Evolutionary conservation across 306 rosid species (phyloP), one percentile per base, ranked within the genome.

Genomic region (Morella rubra): DNA sequence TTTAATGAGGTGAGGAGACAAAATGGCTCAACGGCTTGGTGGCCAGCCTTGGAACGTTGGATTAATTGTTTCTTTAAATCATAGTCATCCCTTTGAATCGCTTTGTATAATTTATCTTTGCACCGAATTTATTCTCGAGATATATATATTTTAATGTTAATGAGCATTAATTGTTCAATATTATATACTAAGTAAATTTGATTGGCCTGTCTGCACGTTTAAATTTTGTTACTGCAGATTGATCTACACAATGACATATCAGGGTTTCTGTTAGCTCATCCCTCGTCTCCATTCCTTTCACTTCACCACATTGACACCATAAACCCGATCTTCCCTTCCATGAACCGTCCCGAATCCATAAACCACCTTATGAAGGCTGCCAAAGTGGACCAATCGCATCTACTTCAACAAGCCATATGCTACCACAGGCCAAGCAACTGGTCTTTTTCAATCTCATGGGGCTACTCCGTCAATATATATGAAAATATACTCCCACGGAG

Each of bases 401-500:
- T 86, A 0, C 82, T 89, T 1, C 92, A 89, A 7, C 92, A 89
- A 52, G 84, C 89, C 18, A 86, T 84, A 0, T 89, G 92, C 72
- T 78, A 89, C 74, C 83, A 86, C 69, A 78, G 75, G 12, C 78
- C 84, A 8, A 84, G 40, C 71, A 82, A 78, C 6, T 89, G 92
- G 92, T 75, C 83, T 2, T 42, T 89, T 74, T 89, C 92, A 0
- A 20, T 86, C 44, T 78, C 92, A 13, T 84, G 89, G 90, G 90
- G 92, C 8, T 89, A 89, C 62, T 86, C 92, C 1, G 77, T 80
- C 11, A 85, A 86, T 16, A 77, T 86, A 9, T 86, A 86, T 1
- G 90, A 89, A 69, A 50, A 46, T 16, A 69, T 86, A 4, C 24
- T 86, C 75, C 78, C 90, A 1, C 74, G 81, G 0, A 82, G 73